Base-by-base conservation (phyloP, 768 basidiomycete genomes). In the Crepidotus variabilis region DNA sequence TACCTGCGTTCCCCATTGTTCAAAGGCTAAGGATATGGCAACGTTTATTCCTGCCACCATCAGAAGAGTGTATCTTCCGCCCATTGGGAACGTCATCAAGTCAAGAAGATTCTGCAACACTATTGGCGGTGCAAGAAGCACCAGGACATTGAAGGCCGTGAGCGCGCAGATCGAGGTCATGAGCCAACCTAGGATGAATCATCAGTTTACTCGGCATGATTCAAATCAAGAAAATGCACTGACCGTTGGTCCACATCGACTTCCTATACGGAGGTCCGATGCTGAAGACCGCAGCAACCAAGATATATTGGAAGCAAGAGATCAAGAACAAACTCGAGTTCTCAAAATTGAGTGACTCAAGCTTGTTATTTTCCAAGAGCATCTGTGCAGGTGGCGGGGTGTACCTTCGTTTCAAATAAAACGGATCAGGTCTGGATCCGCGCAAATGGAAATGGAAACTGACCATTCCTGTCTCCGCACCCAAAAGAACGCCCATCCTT, bases 241-340 rank as follows among this genome's bases (percentile, higher is more conserved):
- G 67, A 95, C 95, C 84, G 66, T 99, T 99, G 14, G 94, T 92
- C 84, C 90, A 94, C 81, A 98, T 91, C 22, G 94, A 82, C 71
- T 92, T 90, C 50, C 97, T 84, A 71, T 96, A 99, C 3, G 97
- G 97, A 2, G 95, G 95, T 0, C 97, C 97, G 61, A 98, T 97
- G 68, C 92, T 96, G 75, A 98, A 99, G 0, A 98, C 94, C 0
- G 88, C 96, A 11, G 96, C 97, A 7, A 97, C 92, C 50, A 98
- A 77, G 65, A 98, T 92, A 70, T 99, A 99, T 73, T 99, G 97
- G 85, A 98, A 98, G 59, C 94, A 97, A 9, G 97, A 98, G 46
- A 98, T 77, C 61, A 98, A 72, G 75, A 99, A 99, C 55, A 99
- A 72, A 24, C 82, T 85, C 5, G 97, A 86, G 69, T 99, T 98